A percentile compares a stretch with the other conserved stretches of the same genome.
Evolutionary conservation across 768 basidiomycete species (phyloP).

Genomic region (Russula virescens): DNA sequence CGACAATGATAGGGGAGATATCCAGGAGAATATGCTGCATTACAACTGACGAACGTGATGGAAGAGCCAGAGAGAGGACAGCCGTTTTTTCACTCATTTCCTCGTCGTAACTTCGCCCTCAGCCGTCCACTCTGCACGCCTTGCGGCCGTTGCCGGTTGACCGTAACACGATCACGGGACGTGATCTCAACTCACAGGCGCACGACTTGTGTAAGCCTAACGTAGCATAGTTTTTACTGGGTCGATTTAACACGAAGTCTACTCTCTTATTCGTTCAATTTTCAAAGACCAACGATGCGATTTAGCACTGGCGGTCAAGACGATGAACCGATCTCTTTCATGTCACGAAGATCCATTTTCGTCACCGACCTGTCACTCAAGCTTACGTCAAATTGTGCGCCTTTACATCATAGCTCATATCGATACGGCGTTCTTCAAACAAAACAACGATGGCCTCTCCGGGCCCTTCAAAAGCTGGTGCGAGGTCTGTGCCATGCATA

Average conservation of each 20-base stretch:
- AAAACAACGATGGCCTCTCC: background rate
- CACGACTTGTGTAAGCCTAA: background rate
- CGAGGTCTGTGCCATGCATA: background rate
- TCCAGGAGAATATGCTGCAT: conserved; percentile 11
- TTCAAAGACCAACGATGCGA: background rate
- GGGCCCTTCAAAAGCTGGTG: background rate
- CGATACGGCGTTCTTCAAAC: background rate
- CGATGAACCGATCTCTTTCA: background rate
- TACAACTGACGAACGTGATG: conserved; percentile 16
- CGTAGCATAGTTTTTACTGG: too few species aligned
- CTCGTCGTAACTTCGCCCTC: conserved; percentile 20
- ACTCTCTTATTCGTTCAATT: background rate
- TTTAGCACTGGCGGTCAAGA: background rate
- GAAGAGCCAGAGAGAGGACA: conserved; percentile 15
- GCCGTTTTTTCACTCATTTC: conserved; percentile 19
- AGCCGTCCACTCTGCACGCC: conserved; percentile 21
- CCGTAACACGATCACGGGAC: conserved; percentile 18
- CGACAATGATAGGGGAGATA: background rate
- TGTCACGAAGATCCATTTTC: background rate
- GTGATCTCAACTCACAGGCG: background rate
- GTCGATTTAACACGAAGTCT: background rate
- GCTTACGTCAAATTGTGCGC: background rate
- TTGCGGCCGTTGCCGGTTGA: conserved; percentile 20
- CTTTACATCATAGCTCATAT: too few species aligned
- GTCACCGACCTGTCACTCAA: background rate